Base-by-base conservation (phyloP, 2,329 filamentous ascomycete genomes). In the Xylaria sp. region DNA sequence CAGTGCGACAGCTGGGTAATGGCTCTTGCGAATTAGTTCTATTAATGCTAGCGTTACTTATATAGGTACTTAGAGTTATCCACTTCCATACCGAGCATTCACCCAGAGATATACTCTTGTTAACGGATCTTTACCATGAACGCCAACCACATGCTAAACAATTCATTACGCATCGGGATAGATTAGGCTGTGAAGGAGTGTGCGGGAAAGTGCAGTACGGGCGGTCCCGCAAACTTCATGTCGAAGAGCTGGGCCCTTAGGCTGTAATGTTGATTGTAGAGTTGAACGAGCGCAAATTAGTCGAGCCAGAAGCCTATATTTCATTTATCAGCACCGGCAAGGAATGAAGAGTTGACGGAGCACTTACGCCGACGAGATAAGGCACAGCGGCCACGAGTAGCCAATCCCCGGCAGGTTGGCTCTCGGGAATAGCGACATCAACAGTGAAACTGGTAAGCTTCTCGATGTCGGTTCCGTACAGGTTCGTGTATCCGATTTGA, bases 291-390 rank as follows among this genome's bases (percentile, higher is more conserved):
- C 64, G 66, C 47, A 75, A 44, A 17, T 36, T 5, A 10, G 67
- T 71, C 36, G 53, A 15, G 22, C 75, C 75, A 27, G 74, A 76
- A 57, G 74, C 74, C 74, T 76, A 22, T n/a, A 50, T 22, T 10
- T 20, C 42, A 45, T 51, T 45, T 68, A 7, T 68, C 15, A 68
- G 66, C 42, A 53, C 20, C 20, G 42, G 22, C 22, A 38, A 20
- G 17, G 27, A 29, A 10, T 17, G 17, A n/a, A 33, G 13, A 47
- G 13, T 4, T 69, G 55, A 25, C 11, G 38, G 25, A 50, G 13
- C 10, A 74, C 75, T 71, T 63, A 75, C 74, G 42, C 75, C 74
- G 55, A 77, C 75, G 39, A 76, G 68, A 44, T 70, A 75, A 17
- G 75, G 74, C 29, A 77, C 65, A 15, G 74, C 75, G 25, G 71